Conservation (phyloP, 352 stramenopile species). For the Phytopythium oedochilum region DNA sequence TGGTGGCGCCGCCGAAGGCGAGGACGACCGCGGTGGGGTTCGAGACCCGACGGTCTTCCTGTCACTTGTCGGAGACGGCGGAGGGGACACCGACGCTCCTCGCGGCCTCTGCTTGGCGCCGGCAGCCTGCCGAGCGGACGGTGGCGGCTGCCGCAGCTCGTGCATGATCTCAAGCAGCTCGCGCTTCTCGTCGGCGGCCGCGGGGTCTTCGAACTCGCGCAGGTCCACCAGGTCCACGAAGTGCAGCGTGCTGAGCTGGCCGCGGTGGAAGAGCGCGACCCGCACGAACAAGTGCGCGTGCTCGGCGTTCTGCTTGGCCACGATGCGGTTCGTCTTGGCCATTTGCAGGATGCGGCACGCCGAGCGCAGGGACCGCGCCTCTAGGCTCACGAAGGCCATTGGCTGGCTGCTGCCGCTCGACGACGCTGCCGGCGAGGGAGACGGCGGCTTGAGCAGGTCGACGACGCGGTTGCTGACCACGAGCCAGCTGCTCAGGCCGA, state of each 20-base stretch:
- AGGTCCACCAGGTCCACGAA: constrained; percentile 59
- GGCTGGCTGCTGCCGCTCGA: neutral
- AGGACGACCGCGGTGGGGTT: neutral
- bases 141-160: constrained; percentile 24
- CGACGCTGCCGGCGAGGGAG: neutral
- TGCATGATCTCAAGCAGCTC: constrained; percentile 61
- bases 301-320: constrained; percentile 58
- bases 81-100: neutral
- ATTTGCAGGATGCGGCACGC: constrained; percentile 57
- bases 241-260: constrained; percentile 65
- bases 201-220: constrained; percentile 47
- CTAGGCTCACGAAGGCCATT: constrained; percentile 47
- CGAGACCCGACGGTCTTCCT: neutral
- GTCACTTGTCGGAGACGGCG: neutral
- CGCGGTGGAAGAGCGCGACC: constrained; percentile 50
- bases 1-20: no score
- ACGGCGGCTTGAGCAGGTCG: constrained; percentile 38
- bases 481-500: constrained; percentile 71
- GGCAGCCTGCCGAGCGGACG: neutral
- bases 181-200: constrained; percentile 41
- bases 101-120: neutral
- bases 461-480: constrained; percentile 60
- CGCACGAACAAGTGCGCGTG: constrained; percentile 69
- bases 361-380: constrained; percentile 32
- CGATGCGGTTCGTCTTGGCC: constrained; percentile 70